phyloP scores from a whole-genome alignment of 495 filamentous ascomycete genomes.

The Tuber umbilicatum region DNA sequence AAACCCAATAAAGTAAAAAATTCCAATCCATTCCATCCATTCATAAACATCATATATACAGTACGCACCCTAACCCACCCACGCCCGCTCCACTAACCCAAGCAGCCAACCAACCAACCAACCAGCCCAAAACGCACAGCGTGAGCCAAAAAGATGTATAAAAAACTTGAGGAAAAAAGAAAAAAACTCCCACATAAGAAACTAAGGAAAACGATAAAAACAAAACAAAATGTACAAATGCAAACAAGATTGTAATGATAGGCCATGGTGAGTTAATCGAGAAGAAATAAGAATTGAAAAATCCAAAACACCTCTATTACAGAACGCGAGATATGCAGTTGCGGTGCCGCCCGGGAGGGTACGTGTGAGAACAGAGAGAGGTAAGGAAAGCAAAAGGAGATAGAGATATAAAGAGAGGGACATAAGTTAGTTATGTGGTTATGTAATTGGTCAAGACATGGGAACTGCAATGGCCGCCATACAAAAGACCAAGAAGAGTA shows the following conservation, averaged over 20 bases:
- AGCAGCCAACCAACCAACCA: neutral
- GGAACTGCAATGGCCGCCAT: neutral
- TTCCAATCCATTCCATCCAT: neutral
- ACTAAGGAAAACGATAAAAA: slow-evolving; percentile 21
- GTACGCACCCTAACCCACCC: neutral
- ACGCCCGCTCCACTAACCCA: neutral
- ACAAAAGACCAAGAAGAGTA: neutral
- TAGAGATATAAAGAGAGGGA: neutral
- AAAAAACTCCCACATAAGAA: slow-evolving; percentile 10
- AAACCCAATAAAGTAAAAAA: neutral
- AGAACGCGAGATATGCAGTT: slow-evolving; percentile 16
- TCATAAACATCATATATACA: neutral
- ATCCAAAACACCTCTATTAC: slow-evolving; percentile 7
- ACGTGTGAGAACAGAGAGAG: neutral
- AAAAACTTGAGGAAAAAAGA: slow-evolving; percentile 9
- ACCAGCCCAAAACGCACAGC: neutral
- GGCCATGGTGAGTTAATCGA: slow-evolving; percentile 6
- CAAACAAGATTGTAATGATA: slow-evolving; percentile 20
- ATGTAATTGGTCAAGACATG: neutral
- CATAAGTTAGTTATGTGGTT: neutral
- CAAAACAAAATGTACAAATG: slow-evolving; percentile 10
- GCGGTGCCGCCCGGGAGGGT: neutral
- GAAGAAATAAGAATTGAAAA: slow-evolving; percentile 3
- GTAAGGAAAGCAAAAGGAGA: neutral
- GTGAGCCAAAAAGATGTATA: slow-evolving; percentile 13